Conservation (phyloP, 176 grass and related monocot genomes). For the Oryza punctata region DNA sequence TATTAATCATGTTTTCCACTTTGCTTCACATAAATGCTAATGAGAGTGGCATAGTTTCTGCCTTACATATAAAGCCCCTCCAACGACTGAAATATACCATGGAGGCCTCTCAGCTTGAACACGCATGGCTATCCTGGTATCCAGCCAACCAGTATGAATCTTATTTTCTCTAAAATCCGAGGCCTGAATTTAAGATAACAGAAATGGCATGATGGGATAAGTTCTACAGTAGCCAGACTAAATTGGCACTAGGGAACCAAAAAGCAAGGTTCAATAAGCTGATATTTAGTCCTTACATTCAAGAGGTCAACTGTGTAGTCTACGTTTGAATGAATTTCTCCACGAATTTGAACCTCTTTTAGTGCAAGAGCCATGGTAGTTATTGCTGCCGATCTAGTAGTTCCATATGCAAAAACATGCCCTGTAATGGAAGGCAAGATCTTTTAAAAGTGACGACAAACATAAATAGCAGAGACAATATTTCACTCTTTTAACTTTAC, state of each 20-base stretch:
- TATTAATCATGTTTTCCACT: neutral
- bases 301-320: slow-evolving; percentile 99
- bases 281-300: slow-evolving; percentile 61
- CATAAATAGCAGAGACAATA: slow-evolving; percentile 21
- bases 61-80: slow-evolving; percentile 94
- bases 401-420: slow-evolving; percentile 97
- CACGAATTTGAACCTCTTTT: slow-evolving; percentile 97
- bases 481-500: slow-evolving; percentile 15
- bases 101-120: slow-evolving; percentile 96
- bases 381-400: slow-evolving; percentile 83
- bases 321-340: slow-evolving; percentile 97
- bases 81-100: slow-evolving; percentile 95
- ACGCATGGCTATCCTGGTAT: slow-evolving; percentile 95
- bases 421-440: slow-evolving; percentile 45
- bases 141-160: slow-evolving; percentile 95
- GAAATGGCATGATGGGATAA: slow-evolving; percentile 3
- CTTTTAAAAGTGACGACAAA: slow-evolving; percentile 13
- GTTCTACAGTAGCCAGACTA: slow-evolving; percentile 12
- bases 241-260: slow-evolving; percentile 7
- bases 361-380: slow-evolving; percentile 92
- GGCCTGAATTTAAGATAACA: slow-evolving; percentile 47
- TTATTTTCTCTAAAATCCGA: slow-evolving; percentile 92
- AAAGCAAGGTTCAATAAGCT: slow-evolving; percentile 19
- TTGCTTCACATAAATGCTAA: slow-evolving; percentile 8
- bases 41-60: neutral